Conservation (phyloP, 1,284 basidiomycete genomes). For the Quambalaria eucalypti region DNA sequence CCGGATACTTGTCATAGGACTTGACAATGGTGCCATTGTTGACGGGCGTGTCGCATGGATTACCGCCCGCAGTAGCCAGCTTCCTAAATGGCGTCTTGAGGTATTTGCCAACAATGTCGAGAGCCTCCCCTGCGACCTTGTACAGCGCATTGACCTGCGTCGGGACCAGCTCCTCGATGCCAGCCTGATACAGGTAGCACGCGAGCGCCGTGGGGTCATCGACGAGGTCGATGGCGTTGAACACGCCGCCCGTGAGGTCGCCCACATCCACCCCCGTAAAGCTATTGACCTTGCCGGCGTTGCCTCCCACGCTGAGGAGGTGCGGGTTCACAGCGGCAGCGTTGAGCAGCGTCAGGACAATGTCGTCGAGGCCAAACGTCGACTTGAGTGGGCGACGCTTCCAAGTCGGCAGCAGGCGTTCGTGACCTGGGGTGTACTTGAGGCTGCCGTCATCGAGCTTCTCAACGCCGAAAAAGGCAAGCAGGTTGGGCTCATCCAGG, state of each 20-base stretch:
- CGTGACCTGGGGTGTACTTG: constrained; percentile 30
- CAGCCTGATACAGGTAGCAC: constrained; percentile 27
- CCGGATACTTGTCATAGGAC: too few species aligned
- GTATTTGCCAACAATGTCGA: constrained; percentile 22
- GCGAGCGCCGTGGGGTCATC: constrained; percentile 16
- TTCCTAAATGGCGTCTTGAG: constrained; percentile 12
- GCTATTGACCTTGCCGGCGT: constrained; percentile 27
- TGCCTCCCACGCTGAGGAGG: constrained; percentile 24
- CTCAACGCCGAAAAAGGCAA: constrained; percentile 27
- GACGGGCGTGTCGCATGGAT: too few species aligned
- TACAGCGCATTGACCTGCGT: constrained; percentile 22
- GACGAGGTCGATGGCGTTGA: constrained; percentile 12
- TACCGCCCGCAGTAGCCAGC: constrained; percentile 15
- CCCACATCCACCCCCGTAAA: constrained; percentile 26
- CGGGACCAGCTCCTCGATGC: constrained; percentile 18
- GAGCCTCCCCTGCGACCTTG: constrained; percentile 15
- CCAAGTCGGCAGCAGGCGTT: constrained; percentile 20
- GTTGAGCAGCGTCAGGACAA: constrained; percentile 21
- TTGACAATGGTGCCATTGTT: too few species aligned
- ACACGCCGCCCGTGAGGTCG: constrained; percentile 21
- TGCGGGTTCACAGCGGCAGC: constrained; percentile 17
- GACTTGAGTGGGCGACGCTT: constrained; percentile 21
- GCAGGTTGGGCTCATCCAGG: constrained; percentile 29
- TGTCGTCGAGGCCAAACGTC: constrained; percentile 25
- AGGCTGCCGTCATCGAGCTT: constrained; percentile 11